phyloP scores from a whole-genome alignment of 2,329 filamentous ascomycete species.

The Pseudopithomyces chartarum region DNA sequence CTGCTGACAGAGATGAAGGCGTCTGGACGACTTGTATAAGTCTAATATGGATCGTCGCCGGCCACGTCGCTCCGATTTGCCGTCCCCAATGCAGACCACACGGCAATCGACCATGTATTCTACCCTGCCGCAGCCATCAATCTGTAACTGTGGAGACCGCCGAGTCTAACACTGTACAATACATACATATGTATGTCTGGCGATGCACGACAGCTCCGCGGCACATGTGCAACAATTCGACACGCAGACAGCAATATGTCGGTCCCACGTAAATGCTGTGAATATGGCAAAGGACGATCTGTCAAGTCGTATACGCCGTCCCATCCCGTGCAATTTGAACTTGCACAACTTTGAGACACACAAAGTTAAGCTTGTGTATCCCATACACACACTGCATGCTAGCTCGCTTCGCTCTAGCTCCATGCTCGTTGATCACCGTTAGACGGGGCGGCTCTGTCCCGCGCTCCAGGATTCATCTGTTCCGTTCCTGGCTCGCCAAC shows the following conservation, averaged over 20 bases:
- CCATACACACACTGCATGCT: neutral
- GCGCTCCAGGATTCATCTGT: neutral
- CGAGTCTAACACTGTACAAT: neutral
- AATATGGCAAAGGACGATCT: neutral
- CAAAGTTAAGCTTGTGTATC: neutral
- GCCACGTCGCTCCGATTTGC: neutral
- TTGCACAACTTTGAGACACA: neutral
- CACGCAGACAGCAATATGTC: neutral
- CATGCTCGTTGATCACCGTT: neutral
- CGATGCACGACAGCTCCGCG: neutral
- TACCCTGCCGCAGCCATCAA: neutral
- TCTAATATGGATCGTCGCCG: neutral
- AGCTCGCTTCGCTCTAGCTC: neutral
- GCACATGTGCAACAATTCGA: neutral
- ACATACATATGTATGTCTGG: too few relatives aligned
- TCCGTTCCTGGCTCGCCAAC: neutral
- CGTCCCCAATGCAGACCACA: neutral
- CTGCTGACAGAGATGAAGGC: slow-evolving; percentile 1
- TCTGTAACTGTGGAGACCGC: neutral
- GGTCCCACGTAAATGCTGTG: neutral
- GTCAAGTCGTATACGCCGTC: neutral
- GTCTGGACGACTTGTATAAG: slow-evolving; percentile 1
- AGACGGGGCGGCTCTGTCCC: neutral
- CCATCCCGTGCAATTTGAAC: neutral
- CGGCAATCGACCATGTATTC: neutral